Base-by-base conservation (phyloP, 495 filamentous ascomycete species). In the Lindgomyces ingoldianus region DNA sequence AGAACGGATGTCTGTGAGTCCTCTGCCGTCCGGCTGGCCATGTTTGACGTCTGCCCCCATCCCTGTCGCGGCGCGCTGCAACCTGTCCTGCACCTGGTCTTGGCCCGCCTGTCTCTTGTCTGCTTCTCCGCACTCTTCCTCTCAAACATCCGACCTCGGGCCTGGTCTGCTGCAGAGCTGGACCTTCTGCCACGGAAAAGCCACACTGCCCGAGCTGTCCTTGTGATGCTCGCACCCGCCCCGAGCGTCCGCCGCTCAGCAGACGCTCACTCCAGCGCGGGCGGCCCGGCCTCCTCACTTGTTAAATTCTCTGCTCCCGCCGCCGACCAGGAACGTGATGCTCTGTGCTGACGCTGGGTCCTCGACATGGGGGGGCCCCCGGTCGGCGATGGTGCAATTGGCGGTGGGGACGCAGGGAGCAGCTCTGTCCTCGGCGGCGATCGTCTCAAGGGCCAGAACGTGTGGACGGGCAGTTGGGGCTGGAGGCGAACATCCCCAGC, bases 401-500 rank as follows among this genome's bases (percentile, higher is more conserved):
- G 44, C 44, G 52, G 33, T 18, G 33, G 33, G 39, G 52, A 3
- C 26, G 52, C 52, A 56, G 26, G 29, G 52, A 26, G 11, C 11
- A 12, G 10, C 9, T 19, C 8, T 48, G 57, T 8, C 19, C 27
- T 47, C 21, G 57, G 58, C 64, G 57, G 22, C 51, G 64, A 62
- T 67, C 64, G 64, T 61, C 64, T 67, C 64, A 61, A 30, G 64
- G 64, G 64, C 64, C 57, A 67, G 64, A 62, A 63, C 61, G 52
- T 30, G 61, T 26, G 54, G 26, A 29, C 59, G 41, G 60, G 25
- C 33, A 48, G n/a, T 6, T 21, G 48, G 22, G 46, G 58, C 48
- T 39, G 52, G 45, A 14, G 63, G 62, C 53, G 44, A 51, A 45
- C 54, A 21, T 52, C 53, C 53, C 54, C 53, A 58, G 44, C 53